phyloP scores from a whole-genome alignment of 768 basidiomycete species.

The Boletus insuetus region DNA sequence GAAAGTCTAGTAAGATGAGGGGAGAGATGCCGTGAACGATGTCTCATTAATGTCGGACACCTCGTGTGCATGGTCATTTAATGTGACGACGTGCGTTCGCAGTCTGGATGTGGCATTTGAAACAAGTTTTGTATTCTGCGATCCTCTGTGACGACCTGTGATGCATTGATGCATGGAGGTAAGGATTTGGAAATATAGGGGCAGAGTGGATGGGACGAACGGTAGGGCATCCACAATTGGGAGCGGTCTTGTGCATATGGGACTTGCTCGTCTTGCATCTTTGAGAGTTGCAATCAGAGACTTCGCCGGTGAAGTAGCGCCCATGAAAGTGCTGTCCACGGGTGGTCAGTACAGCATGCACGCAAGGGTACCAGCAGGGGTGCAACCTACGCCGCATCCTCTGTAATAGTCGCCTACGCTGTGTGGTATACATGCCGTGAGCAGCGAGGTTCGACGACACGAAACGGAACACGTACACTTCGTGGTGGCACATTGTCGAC shows the following conservation, averaged over 20 bases:
- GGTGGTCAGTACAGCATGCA: conserved; percentile 6
- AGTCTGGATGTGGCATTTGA: conserved; percentile 35
- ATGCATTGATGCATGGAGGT: background rate
- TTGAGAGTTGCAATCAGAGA: conserved; percentile 30
- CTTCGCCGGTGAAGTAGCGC: conserved; percentile 36
- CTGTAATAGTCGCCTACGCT: conserved; percentile 38
- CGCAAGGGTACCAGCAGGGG: background rate
- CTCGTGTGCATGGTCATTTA: conserved; percentile 3
- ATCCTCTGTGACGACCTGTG: conserved; percentile 34
- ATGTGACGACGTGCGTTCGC: conserved; percentile 18
- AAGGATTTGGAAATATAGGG: conserved; percentile 10
- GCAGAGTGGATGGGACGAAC: conserved; percentile 16
- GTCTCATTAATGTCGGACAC: background rate
- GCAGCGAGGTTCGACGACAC: background rate
- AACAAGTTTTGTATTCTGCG: conserved; percentile 37
- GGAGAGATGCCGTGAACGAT: background rate
- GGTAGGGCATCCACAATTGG: conserved; percentile 31
- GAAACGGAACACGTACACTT: conserved; percentile 28
- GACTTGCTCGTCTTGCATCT: conserved; percentile 34
- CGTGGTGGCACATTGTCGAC: conserved; percentile 34
- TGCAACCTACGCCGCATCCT: conserved; percentile 33
- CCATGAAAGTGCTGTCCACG: conserved; percentile 34
- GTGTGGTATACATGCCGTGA: conserved; percentile 4
- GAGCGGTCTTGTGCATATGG: conserved; percentile 36
- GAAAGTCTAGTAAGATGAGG: conserved; percentile 12